Conservation (phyloP, 345 rosid species). For the Triadica sebifera region DNA sequence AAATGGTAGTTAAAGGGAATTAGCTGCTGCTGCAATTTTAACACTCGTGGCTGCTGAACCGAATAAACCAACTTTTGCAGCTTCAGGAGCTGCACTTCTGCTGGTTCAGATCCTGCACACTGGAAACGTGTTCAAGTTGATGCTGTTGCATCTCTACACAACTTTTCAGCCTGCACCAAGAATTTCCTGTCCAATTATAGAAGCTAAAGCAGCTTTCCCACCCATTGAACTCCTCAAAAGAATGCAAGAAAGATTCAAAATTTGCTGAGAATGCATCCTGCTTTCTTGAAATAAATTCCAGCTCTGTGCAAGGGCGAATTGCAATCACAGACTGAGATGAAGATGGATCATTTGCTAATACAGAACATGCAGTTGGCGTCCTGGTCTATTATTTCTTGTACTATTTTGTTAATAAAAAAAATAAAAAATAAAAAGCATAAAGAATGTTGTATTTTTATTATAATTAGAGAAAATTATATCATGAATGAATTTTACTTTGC, state of each 20-base stretch:
- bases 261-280: slow-evolving; percentile 70
- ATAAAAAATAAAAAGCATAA: no score
- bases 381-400: slow-evolving; percentile 26
- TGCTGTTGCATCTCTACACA: slow-evolving; percentile 69
- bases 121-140: slow-evolving; percentile 66
- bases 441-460: no score
- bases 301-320: slow-evolving; percentile 56
- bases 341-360: slow-evolving; percentile 64
- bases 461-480: no score
- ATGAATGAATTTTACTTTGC: no score
- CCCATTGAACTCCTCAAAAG: slow-evolving; percentile 65
- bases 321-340: slow-evolving; percentile 57
- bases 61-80: slow-evolving; percentile 29
- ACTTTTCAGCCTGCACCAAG: slow-evolving; percentile 56
- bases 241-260: slow-evolving; percentile 71
- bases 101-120: slow-evolving; percentile 67
- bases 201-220: slow-evolving; percentile 50
- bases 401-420: no score
- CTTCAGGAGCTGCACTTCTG: slow-evolving; percentile 59
- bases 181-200: slow-evolving; percentile 42
- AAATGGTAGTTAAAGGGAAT: slow-evolving; percentile 47
- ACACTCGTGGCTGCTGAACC: no score
- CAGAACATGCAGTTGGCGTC: slow-evolving; percentile 60
- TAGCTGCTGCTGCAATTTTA: slow-evolving; percentile 27
- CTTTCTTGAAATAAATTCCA: not conserved